Evolutionary conservation across 2,329 filamentous ascomycete species (phyloP).

Genomic region (Fusarium secorum): DNA sequence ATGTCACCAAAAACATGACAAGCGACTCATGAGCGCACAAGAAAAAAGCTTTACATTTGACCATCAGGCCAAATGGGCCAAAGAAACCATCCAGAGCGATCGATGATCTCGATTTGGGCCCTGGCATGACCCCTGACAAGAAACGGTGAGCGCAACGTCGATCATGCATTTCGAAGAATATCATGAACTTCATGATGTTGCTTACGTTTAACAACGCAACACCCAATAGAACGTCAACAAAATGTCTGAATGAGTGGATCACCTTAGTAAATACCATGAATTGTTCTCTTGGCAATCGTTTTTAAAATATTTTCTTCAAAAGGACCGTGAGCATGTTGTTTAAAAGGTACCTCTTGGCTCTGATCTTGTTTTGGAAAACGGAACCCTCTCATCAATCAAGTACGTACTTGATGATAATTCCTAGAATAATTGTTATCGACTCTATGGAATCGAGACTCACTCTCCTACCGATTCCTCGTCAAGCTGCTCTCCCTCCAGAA

Average conservation of each 20-base stretch:
- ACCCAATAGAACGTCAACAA: slow-evolving; percentile 20
- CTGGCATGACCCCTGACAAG: slow-evolving; percentile 8
- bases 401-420: slow-evolving; percentile 4
- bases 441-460: slow-evolving; percentile 15
- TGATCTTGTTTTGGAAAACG: neutral
- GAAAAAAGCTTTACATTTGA: neutral
- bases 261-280: slow-evolving; percentile 14
- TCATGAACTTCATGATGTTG: slow-evolving; percentile 30
- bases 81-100: neutral
- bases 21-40: neutral
- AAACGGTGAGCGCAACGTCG: slow-evolving; percentile 19
- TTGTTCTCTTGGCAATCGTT: slow-evolving; percentile 6
- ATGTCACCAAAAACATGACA: neutral
- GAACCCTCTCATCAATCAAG: neutral
- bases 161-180: slow-evolving; percentile 35
- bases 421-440: neutral
- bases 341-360: slow-evolving; percentile 5
- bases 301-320: neutral
- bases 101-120: neutral
- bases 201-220: slow-evolving; percentile 26
- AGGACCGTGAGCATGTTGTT: neutral
- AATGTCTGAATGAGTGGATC: slow-evolving; percentile 10
- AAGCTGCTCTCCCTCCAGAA: slow-evolving; percentile 35
- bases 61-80: neutral
- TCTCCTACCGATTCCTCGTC: slow-evolving; percentile 1